Base-by-base conservation (phyloP, 1,284 basidiomycete species). In the Boletus smithii region DNA sequence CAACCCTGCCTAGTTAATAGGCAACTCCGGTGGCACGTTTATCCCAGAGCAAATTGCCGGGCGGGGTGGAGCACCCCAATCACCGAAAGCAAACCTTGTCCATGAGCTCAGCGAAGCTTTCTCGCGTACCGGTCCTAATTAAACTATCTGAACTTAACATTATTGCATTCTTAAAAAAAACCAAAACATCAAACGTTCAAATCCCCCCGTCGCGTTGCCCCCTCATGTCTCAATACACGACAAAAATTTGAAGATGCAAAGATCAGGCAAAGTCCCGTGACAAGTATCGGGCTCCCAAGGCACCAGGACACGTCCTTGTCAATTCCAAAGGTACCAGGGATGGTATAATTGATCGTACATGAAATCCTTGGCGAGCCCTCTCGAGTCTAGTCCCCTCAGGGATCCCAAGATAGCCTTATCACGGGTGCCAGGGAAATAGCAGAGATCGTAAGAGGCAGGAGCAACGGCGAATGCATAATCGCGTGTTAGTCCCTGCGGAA, bases 401-500 rank as follows among this genome's bases (percentile, higher is more conserved):
- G 53, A 48, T 58, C 47, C 51, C 36, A 48, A 65, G 60, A 66
- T 65, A 63, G 53, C 48, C 48, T 63, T 63, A 68, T 65, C 62
- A 36, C 37, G 16, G 29, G 20, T 27, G 37, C 36, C 37, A 50
- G 50, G 46, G 46, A 60, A 59, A 55, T 36, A 22, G 38, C 22
- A 45, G 14, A 32, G 33, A 41, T 48, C 62, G 31, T 46, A 53
- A 62, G 37, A 66, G 63, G 60, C 56, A 66, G 29, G 61, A 54
- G 47, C 41, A 36, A 59, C 60, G 62, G 58, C 43, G 60, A 63
- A 50, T 56, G 53, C 31, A 50, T 46, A 23, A 39, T 53, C 44
- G 49, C 49, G 44, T 63, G 50, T 50, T 14, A 40, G 48, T 42
- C 55, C 46, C 61, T 64, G 48, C 56, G 51, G 46, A 47, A 45